Conservation (phyloP, 1,284 basidiomycete species). For the Coriolopsis trogii region DNA sequence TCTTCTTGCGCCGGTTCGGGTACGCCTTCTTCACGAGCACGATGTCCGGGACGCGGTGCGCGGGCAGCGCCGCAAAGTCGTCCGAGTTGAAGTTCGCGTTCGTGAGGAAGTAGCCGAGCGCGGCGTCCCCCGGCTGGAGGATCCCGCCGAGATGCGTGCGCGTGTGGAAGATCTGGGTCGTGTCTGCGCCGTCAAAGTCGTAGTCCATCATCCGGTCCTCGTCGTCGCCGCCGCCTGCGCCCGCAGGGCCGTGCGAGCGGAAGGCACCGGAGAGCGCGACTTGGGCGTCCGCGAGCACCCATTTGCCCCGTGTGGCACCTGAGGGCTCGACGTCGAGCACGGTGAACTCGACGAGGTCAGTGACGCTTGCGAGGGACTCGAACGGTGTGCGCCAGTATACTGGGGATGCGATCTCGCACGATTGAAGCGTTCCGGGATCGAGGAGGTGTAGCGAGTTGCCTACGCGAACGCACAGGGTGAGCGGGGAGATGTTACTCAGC, state of each 20-base stretch:
- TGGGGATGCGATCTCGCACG: slow-evolving; percentile 79
- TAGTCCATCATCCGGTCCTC: slow-evolving; percentile 63
- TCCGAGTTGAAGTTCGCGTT: slow-evolving; percentile 94
- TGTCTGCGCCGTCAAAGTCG: slow-evolving; percentile 58
- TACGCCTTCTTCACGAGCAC: slow-evolving; percentile 96
- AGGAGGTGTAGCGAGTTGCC: slow-evolving; percentile 92
- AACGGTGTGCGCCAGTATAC: slow-evolving; percentile 94
- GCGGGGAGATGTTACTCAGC: slow-evolving; percentile 86
- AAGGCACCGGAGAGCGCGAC: slow-evolving; percentile 87
- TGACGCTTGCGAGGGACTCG: slow-evolving; percentile 78
- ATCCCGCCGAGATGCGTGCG: slow-evolving; percentile 96
- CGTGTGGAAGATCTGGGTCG: slow-evolving; percentile 87
- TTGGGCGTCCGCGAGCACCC: slow-evolving; percentile 91
- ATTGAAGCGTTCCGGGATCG: slow-evolving; percentile 87
- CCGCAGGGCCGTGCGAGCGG: slow-evolving; percentile 54
- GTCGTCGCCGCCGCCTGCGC: slow-evolving; percentile 28
- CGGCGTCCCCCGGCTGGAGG: slow-evolving; percentile 94
- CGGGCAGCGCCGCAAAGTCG: slow-evolving; percentile 77
- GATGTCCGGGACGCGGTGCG: slow-evolving; percentile 86
- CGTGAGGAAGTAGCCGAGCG: slow-evolving; percentile 88
- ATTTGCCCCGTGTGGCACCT: slow-evolving; percentile 69
- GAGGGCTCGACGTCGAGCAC: slow-evolving; percentile 94
- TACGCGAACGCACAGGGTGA: slow-evolving; percentile 89
- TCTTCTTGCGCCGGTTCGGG: slow-evolving; percentile 93
- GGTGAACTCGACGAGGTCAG: slow-evolving; percentile 93